Evolutionary conservation across 306 rosid genomes (phyloP), one percentile per base, ranked within the genome.

Genomic region (Inga laurina): DNA sequence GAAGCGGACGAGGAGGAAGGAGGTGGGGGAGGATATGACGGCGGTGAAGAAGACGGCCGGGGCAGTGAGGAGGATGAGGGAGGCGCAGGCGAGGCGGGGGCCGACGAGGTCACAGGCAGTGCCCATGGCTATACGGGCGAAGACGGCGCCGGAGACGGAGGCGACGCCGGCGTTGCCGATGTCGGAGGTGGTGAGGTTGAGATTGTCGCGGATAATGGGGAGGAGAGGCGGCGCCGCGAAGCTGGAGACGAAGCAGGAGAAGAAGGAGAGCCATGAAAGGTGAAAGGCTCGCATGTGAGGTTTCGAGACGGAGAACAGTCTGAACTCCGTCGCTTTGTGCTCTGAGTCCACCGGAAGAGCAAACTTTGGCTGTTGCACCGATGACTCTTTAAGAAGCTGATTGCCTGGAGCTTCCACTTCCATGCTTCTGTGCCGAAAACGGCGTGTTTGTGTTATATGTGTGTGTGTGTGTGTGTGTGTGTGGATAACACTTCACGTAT

Each of bases 221-320:
- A 95, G 41, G 1, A 95, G 94, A 5, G 98, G 98, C 8, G 98
- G 89, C 0, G 91, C 94, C 0, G 98, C 98, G 48, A 93, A 95
- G 79, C 88, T 88, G 7, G 98, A 95, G 12, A 95, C 91, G 45
- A 95, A 95, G 48, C 98, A 92, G 8, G 93, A 15, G 45, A 93
- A 90, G 91, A 93, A 95, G 11, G 97, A 92, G 66, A 92, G 11
- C 98, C 98, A 95, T 0, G 98, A 93, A 3, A 91, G 86, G 70
- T 95, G 99, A 24, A 95, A 95, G 3, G 99, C 92, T 4, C 94
- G 81, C 99, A 93, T 95, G 92, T 93, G 99, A 11, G 99, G 98
- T 15, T 90, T 86, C 0, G 94, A 88, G 1, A 82, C 10, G 6
- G 99, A 93, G 67, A 92, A 89, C 15, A 93, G 54, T 43, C 92